phyloP scores from a whole-genome alignment of 257 asterid genomes.

The Solanum lignicaule region DNA sequence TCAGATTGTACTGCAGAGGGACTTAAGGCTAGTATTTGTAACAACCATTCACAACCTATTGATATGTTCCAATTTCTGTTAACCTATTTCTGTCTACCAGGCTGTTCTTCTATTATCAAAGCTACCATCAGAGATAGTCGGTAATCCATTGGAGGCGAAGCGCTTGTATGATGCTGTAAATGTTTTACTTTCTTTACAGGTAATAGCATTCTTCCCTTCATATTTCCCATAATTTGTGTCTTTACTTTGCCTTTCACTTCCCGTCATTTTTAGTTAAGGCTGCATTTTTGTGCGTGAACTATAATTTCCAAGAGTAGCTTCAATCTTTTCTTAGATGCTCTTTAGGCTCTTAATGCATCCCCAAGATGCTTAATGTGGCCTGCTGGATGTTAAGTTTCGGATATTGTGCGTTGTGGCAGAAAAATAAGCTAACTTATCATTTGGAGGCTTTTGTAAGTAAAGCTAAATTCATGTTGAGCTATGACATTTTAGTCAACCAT shows the following conservation, averaged over 20 bases:
- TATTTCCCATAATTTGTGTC: background rate
- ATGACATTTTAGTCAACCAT: background rate
- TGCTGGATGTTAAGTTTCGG: background rate
- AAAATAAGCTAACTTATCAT: background rate
- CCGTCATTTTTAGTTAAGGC: background rate
- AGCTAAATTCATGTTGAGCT: background rate
- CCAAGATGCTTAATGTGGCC: background rate
- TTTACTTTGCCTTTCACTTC: background rate
- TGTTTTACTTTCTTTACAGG: conserved; percentile 90
- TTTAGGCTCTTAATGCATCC: background rate
- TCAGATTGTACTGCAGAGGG: conserved; percentile 99
- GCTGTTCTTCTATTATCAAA: conserved; percentile 63
- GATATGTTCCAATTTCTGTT: conserved; percentile 1
- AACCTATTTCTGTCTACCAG: conserved; percentile 27
- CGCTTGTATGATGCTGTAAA: conserved; percentile 78
- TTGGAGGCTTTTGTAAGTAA: background rate
- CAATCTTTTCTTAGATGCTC: background rate
- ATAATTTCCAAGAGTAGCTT: background rate
- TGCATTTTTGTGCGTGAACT: background rate
- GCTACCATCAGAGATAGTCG: conserved; percentile 62
- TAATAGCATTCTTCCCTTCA: conserved; percentile 13
- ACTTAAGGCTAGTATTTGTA: conserved; percentile 44
- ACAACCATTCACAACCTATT: background rate
- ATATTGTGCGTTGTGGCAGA: background rate
- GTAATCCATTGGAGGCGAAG: conserved; percentile 60